Evolutionary conservation across 2,329 filamentous ascomycete genomes (phyloP), one percentile per base, ranked within the genome.

Genomic region (Aspergillus calidoustus): DNA sequence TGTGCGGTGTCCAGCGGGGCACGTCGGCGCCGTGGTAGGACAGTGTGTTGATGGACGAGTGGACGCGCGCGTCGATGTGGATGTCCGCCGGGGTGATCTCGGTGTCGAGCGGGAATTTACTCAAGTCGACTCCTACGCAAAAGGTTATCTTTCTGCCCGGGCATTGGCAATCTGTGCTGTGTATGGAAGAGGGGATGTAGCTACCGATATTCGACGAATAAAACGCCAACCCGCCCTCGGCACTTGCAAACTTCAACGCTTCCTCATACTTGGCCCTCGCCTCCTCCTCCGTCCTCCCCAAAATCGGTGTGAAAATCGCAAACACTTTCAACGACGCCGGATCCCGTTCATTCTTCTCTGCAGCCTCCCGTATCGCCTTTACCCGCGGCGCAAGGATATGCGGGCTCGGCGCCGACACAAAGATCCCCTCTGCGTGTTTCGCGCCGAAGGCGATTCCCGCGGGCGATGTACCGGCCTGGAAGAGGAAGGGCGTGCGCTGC

Each of bases 381-480:
- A 80, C 77, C 3, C 75, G 74, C 13, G 68, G 66, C 28, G 69
- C 66, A 2, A 77, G 73, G 23, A 72, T 70, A 19, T 74, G 74
- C 1, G 77, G 73, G 0, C 74, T 70, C 54, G 79, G 72, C 3
- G 79, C 79, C 4, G 75, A 73, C 1, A 81, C 63, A 62, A 81
- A 81, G 54, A 81, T 81, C 0, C 76, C 69, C 67, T 80, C 76
- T 9, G 71, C 72, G 59, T 79, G 72, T 28, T 70, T 70, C 25
- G 75, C 74, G n/a, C 76, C 78, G 51, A 81, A 81, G 2, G 66
- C 68, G 25, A 76, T 76, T 8, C 79, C 79, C 0, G 77, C 76
- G 52, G 76, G 74, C 1, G 74, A 78, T 0, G 77, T 74, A 4
- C 80, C 80, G 2, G 80, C 80, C 59, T 81, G 79, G 28, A 81